phyloP scores from a whole-genome alignment of 2,329 filamentous ascomycete genomes.

The Aspergillus clavatus region DNA sequence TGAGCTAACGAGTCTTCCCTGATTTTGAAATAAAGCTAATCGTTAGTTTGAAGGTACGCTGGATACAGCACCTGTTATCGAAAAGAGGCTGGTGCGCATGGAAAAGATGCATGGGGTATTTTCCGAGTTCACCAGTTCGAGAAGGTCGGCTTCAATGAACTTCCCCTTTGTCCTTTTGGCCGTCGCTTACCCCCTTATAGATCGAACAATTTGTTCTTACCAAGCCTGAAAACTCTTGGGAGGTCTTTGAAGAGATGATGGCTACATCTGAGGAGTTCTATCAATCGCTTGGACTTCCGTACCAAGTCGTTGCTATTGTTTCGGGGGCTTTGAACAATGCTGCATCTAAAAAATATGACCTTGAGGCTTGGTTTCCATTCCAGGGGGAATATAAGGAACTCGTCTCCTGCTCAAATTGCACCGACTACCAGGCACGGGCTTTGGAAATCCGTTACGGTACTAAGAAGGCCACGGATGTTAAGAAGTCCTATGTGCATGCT shows the following conservation, averaged over 20 bases:
- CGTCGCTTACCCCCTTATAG: slow-evolving; percentile 29
- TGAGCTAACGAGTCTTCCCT: slow-evolving; percentile 32
- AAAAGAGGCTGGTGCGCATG: slow-evolving; percentile 87
- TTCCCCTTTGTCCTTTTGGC: neutral
- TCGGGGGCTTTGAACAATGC: slow-evolving; percentile 93
- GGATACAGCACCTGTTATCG: slow-evolving; percentile 95
- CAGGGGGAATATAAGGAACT: slow-evolving; percentile 98
- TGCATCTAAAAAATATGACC: slow-evolving; percentile 85
- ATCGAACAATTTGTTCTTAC: slow-evolving; percentile 75
- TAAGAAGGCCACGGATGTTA: slow-evolving; percentile 77
- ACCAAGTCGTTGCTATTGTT: slow-evolving; percentile 88
- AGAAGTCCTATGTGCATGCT: slow-evolving; percentile 92
- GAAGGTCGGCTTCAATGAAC: slow-evolving; percentile 52
- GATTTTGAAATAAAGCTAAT: slow-evolving; percentile 11
- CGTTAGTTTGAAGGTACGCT: slow-evolving; percentile 55
- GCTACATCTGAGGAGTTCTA: slow-evolving; percentile 89
- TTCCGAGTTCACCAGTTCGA: slow-evolving; percentile 99
- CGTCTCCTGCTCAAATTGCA: slow-evolving; percentile 96
- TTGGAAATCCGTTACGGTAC: slow-evolving; percentile 87
- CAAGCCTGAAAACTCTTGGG: slow-evolving; percentile 86
- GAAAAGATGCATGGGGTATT: slow-evolving; percentile 93
- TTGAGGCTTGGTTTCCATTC: slow-evolving; percentile 95
- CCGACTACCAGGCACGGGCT: slow-evolving; percentile 91
- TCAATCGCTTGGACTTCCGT: slow-evolving; percentile 80
- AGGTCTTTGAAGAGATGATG: slow-evolving; percentile 93